Conservation (phyloP, 164 flowering plant species). For the Umbilicus rupestris region DNA sequence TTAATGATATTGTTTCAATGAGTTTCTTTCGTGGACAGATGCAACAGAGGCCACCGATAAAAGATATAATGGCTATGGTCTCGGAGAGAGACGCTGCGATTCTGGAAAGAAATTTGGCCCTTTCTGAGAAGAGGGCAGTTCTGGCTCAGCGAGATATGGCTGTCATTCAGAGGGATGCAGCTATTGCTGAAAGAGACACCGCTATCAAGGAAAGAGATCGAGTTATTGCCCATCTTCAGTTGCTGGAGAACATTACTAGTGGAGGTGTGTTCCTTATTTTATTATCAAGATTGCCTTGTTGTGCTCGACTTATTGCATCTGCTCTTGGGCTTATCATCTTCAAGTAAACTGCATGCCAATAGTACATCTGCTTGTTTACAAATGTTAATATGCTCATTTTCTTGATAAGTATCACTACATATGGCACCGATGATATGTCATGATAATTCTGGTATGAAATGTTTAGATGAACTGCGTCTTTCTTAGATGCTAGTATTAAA, state of each 20-base stretch:
- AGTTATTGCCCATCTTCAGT: conserved; percentile 20
- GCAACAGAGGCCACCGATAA: conserved; percentile 15
- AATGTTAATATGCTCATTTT: not conserved
- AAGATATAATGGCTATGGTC: conserved; percentile 22
- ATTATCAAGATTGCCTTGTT: not conserved
- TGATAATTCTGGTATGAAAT: not conserved
- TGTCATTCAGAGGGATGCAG: conserved; percentile 29
- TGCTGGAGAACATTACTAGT: conserved; percentile 14
- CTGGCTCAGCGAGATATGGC: conserved; percentile 36
- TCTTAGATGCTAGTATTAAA: not conserved
- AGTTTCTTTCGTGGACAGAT: not conserved
- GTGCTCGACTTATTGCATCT: too few species aligned
- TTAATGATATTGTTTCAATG: not conserved
- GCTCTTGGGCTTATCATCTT: not conserved
- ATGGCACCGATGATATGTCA: not conserved
- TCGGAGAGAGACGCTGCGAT: conserved; percentile 42
- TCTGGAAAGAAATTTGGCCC: conserved; percentile 29
- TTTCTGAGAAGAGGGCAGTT: conserved; percentile 28
- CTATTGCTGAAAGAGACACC: conserved; percentile 27
- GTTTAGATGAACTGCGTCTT: not conserved
- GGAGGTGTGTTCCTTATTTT: not conserved
- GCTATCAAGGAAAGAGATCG: conserved; percentile 31
- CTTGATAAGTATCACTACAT: not conserved
- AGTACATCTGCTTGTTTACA: not conserved
- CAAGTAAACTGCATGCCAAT: not conserved